Evolutionary conservation across 1,284 basidiomycete species (phyloP), one percentile per base, ranked within the genome.

Genomic region (Cryptococcus neoformans): DNA sequence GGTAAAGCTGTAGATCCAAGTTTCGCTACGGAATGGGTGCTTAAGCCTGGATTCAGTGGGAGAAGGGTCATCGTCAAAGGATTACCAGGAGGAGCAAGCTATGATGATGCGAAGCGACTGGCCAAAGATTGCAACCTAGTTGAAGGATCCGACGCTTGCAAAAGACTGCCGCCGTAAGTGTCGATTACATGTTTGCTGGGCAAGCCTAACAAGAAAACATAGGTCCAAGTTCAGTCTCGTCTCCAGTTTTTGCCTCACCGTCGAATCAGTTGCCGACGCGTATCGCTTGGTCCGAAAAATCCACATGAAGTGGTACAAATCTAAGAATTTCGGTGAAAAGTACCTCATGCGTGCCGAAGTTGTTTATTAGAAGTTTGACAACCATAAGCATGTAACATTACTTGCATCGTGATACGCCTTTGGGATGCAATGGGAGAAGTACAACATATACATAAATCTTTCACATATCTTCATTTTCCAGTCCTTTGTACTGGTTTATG

Each of bases 311-410:
- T 64, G 58, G 49, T 71, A 57, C 53, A 59, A 61, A 28, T 49
- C 56, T 4, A 16, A 12, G 4, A 35, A 44, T 2, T 45, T 58
- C 17, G 62, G 62, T 14, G 41, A 62, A 12, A 45, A 56, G 36
- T 70, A 60, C 53, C 54, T 63, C 2, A 64, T 71, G 62, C 57
- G 65, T 5, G 64, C 66, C 1, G 54, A 66, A 35, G 62, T 71
- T 21, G 53, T 55, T 16, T 66, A 62, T 54, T 67, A 60, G 37
- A 9, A 7, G 21, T 21, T 21, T 21, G 21, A 21, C 21, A 21
- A 3, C 21, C 21, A 21, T 21, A 21, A 21, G 21, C 21, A 21
- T 21, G 21, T 21, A 21, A 21, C 21, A 21, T 21, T 21, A 21
- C 21, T 21, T 21, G 21, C 21, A 21, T 21, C 3, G 21, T 21